These are phyloP conservation scores for Penicillium psychrosexuale DNA, from an alignment of 2,329 filamentous ascomycete species.

Conservation along the genomic window DNA sequence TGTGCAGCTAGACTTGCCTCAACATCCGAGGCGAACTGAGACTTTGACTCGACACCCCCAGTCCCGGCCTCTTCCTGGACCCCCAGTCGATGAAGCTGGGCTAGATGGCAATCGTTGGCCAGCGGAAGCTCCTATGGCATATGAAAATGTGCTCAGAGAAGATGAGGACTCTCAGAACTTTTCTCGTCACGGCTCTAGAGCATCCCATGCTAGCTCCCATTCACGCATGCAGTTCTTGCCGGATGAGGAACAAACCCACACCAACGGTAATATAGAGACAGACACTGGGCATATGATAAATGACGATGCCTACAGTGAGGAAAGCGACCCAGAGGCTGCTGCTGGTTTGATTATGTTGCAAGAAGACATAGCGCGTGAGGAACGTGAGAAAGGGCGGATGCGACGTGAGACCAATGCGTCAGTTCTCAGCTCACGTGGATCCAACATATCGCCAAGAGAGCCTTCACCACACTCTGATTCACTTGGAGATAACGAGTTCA, in stretches of 20 bases:
- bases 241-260: conserved; percentile 46
- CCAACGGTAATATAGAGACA: conserved; percentile 49
- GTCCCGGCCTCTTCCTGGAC: conserved; percentile 57
- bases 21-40: conserved; percentile 50
- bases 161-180: conserved; percentile 45
- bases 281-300: conserved; percentile 46
- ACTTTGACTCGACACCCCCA: conserved; percentile 57
- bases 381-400: conserved; percentile 48
- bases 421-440: conserved; percentile 44
- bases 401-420: conserved; percentile 56
- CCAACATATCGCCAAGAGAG: conserved; percentile 41
- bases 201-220: conserved; percentile 22
- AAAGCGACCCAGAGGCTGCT: conserved; percentile 83
- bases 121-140: conserved; percentile 26
- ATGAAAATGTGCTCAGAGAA: conserved; percentile 58
- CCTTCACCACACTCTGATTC: conserved; percentile 28
- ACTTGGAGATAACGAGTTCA: conserved; percentile 70
- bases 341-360: conserved; percentile 80
- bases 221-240: conserved; percentile 35
- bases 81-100: conserved; percentile 47
- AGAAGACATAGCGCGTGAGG: conserved; percentile 60
- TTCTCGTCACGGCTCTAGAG: conserved; percentile 25
- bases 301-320: conserved; percentile 58
- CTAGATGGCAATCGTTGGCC: conserved; percentile 14
- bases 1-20: conserved; percentile 50